phyloP scores from a whole-genome alignment of 805 yeast species.

The Lachancea fermentati region DNA sequence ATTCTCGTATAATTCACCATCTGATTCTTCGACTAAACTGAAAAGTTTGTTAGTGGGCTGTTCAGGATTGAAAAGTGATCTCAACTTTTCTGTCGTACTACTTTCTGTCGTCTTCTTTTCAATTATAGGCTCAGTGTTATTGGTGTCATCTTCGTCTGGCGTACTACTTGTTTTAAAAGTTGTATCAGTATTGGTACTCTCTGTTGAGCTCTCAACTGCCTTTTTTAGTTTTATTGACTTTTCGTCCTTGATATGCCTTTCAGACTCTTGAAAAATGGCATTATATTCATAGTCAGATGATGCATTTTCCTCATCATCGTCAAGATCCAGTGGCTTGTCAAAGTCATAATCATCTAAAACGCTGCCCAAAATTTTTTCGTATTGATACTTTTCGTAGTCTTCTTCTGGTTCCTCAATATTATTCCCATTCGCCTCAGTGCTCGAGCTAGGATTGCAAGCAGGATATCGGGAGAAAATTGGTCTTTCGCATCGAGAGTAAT shows the following conservation, averaged over 20 bases:
- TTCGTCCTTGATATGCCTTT: conserved; percentile 33
- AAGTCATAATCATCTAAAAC: conserved; percentile 47
- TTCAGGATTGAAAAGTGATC: conserved; percentile 51
- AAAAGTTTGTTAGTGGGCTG: conserved; percentile 34
- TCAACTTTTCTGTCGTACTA: conserved; percentile 54
- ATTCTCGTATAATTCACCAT: conserved; percentile 44
- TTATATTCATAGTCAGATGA: conserved; percentile 44
- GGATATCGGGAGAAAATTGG: no score
- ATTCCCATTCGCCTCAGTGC: no score
- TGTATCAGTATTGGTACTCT: no score
- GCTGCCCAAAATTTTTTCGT: conserved; percentile 41
- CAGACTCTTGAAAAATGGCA: conserved; percentile 23
- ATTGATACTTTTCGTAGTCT: conserved; percentile 39
- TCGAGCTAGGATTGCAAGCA: no score
- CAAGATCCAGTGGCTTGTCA: conserved; percentile 43
- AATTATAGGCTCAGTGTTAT: no score
- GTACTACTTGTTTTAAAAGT: no score
- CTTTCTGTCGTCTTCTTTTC: conserved; percentile 17
- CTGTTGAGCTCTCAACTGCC: no score
- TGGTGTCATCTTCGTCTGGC: no score
- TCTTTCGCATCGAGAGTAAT: conserved; percentile 28
- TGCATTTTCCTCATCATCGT: conserved; percentile 38
- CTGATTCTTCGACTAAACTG: conserved; percentile 40
- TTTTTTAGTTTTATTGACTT: conserved; percentile 8
- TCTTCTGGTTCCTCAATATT: conserved; percentile 34